phyloP scores from a whole-genome alignment of 2,329 filamentous ascomycete genomes.

The Kalmusia sp. region DNA sequence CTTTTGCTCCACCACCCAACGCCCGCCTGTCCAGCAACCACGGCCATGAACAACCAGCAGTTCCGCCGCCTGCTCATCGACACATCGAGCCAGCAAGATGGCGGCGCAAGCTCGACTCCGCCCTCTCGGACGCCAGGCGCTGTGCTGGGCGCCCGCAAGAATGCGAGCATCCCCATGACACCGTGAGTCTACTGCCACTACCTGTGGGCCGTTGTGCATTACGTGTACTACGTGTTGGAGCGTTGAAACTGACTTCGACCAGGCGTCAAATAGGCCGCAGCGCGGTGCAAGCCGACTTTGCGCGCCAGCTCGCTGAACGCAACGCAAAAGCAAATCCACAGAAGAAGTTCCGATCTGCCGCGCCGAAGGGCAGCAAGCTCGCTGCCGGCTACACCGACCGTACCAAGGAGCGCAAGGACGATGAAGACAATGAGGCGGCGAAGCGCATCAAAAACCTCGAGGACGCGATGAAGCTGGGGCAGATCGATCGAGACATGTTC shows the following conservation, averaged over 20 bases:
- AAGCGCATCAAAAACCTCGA: slow-evolving; percentile 79
- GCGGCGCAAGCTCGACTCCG: slow-evolving; percentile 37
- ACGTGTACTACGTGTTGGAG: too few relatives aligned
- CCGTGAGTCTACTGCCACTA: slow-evolving; percentile 65
- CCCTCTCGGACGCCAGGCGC: slow-evolving; percentile 45
- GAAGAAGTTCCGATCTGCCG: slow-evolving; percentile 80
- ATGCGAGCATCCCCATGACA: slow-evolving; percentile 90
- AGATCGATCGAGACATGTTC: slow-evolving; percentile 83
- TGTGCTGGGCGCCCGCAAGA: slow-evolving; percentile 77
- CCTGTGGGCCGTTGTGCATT: neutral
- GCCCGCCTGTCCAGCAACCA: neutral
- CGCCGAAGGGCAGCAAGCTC: slow-evolving; percentile 82
- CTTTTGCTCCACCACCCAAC: neutral
- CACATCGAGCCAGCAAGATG: slow-evolving; percentile 51
- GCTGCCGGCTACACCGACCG: slow-evolving; percentile 86
- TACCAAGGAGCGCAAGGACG: slow-evolving; percentile 66
- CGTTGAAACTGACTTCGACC: slow-evolving; percentile 16
- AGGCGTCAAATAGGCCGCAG: slow-evolving; percentile 70
- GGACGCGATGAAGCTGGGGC: slow-evolving; percentile 79
- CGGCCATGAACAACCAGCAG: slow-evolving; percentile 89
- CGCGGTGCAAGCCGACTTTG: slow-evolving; percentile 71
- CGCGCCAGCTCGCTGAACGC: slow-evolving; percentile 81
- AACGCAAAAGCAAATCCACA: slow-evolving; percentile 61
- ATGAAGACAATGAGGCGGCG: slow-evolving; percentile 63
- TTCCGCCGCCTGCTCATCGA: slow-evolving; percentile 81